A percentile compares a stretch with the other conserved stretches of the same genome.
phyloP scores from a whole-genome alignment of 2,329 filamentous ascomycete species.

The Magnaporthiopsis incrustans region DNA sequence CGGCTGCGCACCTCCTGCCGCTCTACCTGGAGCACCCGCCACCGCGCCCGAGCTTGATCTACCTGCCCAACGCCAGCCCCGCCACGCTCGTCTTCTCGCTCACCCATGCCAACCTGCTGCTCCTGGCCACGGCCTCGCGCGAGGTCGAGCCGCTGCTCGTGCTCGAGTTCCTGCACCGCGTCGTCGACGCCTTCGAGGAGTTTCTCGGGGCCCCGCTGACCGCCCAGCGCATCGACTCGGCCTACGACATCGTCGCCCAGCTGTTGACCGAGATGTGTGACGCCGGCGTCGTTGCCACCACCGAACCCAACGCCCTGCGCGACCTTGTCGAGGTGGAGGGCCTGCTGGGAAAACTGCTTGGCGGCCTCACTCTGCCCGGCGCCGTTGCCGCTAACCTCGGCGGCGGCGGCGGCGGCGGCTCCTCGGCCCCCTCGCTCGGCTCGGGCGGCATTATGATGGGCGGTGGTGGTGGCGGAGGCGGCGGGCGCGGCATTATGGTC shows the following conservation, averaged over 20 bases:
- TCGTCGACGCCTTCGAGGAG: constrained; percentile 88
- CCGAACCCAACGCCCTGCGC: constrained; percentile 84
- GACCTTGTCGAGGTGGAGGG: constrained; percentile 90
- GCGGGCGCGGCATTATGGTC: not conserved
- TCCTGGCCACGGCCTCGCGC: constrained; percentile 74
- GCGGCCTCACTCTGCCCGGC: constrained; percentile 79
- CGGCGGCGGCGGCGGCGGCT: constrained; percentile 15
- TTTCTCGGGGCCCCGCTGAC: constrained; percentile 85
- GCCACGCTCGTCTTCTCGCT: constrained; percentile 85
- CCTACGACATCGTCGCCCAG: constrained; percentile 91
- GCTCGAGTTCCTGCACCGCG: constrained; percentile 88
- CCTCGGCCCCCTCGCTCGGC: constrained; percentile 31
- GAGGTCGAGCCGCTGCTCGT: constrained; percentile 86
- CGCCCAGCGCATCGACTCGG: constrained; percentile 76
- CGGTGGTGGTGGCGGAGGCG: not conserved
- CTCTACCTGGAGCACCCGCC: constrained; percentile 77
- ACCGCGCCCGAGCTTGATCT: constrained; percentile 79
- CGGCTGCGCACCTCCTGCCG: constrained; percentile 68
- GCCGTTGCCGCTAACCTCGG: constrained; percentile 15
- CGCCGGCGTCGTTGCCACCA: constrained; percentile 79
- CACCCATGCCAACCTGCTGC: constrained; percentile 74
- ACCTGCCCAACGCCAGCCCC: constrained; percentile 73
- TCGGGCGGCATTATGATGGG: constrained; percentile 26
- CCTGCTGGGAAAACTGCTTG: constrained; percentile 80
- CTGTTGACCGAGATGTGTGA: constrained; percentile 95